A percentile compares a stretch with the other conserved stretches of the same genome.
phyloP scores from a whole-genome alignment of 495 filamentous ascomycete species.

The Trichoderma parareesei region DNA sequence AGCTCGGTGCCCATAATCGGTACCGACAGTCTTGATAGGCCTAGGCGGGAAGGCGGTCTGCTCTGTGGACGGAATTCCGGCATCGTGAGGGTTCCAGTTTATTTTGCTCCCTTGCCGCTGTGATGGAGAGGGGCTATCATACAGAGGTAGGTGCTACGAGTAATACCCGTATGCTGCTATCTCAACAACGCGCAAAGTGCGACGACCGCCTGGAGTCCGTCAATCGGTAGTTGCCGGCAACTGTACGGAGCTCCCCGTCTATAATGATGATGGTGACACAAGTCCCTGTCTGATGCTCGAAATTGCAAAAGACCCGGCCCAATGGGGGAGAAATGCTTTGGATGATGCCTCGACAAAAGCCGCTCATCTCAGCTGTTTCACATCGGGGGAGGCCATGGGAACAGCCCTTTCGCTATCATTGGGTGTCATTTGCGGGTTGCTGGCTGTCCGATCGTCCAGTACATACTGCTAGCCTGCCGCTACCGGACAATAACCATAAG shows the following conservation, averaged over 20 bases:
- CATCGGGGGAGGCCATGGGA: background rate
- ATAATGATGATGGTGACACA: background rate
- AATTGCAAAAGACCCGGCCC: background rate
- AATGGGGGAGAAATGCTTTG: background rate
- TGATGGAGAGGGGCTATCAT: background rate
- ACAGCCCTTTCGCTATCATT: background rate
- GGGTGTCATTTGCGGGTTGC: background rate
- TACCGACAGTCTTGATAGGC: background rate
- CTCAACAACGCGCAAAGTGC: background rate
- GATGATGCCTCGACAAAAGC: background rate
- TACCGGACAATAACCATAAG: constrained; percentile 7
- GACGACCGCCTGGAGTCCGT: background rate
- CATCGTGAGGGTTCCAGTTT: background rate
- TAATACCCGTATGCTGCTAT: too few species aligned
- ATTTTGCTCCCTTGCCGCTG: background rate
- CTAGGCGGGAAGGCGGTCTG: background rate
- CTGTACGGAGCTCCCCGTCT: background rate
- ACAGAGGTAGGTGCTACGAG: too few species aligned
- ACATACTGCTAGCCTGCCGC: background rate
- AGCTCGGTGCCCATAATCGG: background rate
- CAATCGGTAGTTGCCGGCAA: background rate
- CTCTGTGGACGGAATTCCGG: background rate
- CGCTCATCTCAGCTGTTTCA: background rate
- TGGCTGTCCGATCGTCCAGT: background rate
- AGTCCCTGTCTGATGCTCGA: background rate